phyloP scores from a whole-genome alignment of 2,329 filamentous ascomycete species.

The Calonectria henricotiae region DNA sequence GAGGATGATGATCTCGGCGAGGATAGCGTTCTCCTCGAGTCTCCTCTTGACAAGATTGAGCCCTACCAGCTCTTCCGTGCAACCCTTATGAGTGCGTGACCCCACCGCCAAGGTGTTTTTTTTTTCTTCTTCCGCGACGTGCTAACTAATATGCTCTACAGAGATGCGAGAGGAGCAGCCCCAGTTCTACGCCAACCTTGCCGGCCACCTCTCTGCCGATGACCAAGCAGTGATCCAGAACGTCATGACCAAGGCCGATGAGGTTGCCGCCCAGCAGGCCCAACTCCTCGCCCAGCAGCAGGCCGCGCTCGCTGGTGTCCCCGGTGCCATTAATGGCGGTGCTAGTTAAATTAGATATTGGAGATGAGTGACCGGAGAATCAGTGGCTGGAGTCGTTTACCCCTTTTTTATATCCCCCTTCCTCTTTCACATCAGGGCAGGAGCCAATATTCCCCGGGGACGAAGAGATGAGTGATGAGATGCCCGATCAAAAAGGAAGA shows the following conservation, averaged over 20 bases:
- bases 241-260: conserved; percentile 78
- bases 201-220: conserved; percentile 82
- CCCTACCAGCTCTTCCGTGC: conserved; percentile 92
- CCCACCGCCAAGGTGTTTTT: too few species aligned
- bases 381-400: conserved; percentile 49
- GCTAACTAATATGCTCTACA: conserved; percentile 61
- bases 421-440: conserved; percentile 51
- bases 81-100: conserved; percentile 83
- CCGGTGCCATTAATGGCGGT: conserved; percentile 50
- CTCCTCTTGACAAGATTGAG: conserved; percentile 94
- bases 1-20: conserved; percentile 93
- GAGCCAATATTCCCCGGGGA: conserved; percentile 53
- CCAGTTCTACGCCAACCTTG: conserved; percentile 87
- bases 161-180: conserved; percentile 93
- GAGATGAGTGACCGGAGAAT: conserved; percentile 40
- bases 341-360: conserved; percentile 45
- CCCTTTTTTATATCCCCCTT: conserved; percentile 52
- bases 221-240: conserved; percentile 87
- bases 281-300: conserved; percentile 54
- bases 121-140: background rate
- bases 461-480: conserved; percentile 49
- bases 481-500: conserved; percentile 53
- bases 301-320: conserved; percentile 42
- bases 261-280: conserved; percentile 59
- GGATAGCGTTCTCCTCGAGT: conserved; percentile 93